Base-by-base conservation (phyloP, 305 asterid species). In the Striga hermonthica region DNA sequence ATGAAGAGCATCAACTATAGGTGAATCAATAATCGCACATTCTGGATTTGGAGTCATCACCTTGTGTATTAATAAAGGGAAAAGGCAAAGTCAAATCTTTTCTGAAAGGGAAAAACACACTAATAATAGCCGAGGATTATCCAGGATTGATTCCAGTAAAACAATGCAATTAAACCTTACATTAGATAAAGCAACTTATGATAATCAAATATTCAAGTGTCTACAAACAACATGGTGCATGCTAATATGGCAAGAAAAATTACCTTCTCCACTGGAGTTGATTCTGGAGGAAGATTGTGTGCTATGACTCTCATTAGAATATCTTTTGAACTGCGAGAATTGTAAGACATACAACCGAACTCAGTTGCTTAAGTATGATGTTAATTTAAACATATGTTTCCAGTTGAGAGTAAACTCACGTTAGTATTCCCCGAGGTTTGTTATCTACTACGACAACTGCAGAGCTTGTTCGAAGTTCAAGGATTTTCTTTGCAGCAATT, bases 21-120 rank as follows among this genome's bases (percentile, higher is more conserved):
- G 85, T 61, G 92, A 79, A 77, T 88, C 97, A 38, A 88, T 64
- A 35, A 85, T 79, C 44, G 95, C 95, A 79, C 96, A 90, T 82
- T 94, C 96, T 47, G 99, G 99, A 75, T 86, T 94, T 50, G 95
- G 89, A 52, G 97, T 88, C 96, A 94, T 90, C 73, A 91, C 97
- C 99, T 94, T 71, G 37, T 65, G 62, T 58, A 70, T 63, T 63
- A 59, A 50, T 31, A 41, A 9, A 39, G 7, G 37, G 12, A 69
- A 37, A 14, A 22, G 43, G 36, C 13, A 8, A 61, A 6, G 31
- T 64, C 56, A 9, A 68, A 34, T 5, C 59, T 31, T 28, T 15
- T 12, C 59, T 13, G n/a, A 52, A 52, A 16, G 7, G 14, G 3
- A 16, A 52, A 0, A 15, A 16, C 0, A 50, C 3, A 6, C 2